Evolutionary conservation across 2,329 filamentous ascomycete species (phyloP), one percentile per base, ranked within the genome.

Genomic region (Verticillium nubilum): DNA sequence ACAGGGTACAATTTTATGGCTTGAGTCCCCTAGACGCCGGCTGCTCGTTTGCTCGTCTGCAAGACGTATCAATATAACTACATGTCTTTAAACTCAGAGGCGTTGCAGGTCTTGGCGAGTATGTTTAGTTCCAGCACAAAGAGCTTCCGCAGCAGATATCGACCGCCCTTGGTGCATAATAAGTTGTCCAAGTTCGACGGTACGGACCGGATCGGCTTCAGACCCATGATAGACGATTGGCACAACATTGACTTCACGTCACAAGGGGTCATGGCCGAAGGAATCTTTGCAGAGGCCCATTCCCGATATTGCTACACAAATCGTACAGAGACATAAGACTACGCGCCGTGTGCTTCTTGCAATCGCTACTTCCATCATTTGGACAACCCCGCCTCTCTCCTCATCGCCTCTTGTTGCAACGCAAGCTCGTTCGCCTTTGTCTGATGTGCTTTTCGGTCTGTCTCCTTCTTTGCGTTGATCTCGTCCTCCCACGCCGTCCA

Each of bases 401-500:
- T 76, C 77, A 83, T 76, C 58, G 80, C 77, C 61, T 82, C 79
- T 63, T 76, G 72, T 61, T 74, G 74, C 29, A 74, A 68, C 59
- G 76, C 74, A 5, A 76, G 73, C 63, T 81, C 78, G 23, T 74
- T 70, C 31, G 74, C 73, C 31, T 71, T 69, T 58, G 70, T 73
- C 62, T 70, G 69, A 19, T 68, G 71, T 33, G 75, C 74, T 4
- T 69, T 65, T 5, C 73, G 62, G 3, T 70, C 70, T 10, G 70
- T 72, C 65, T 74, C 71, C 66, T 71, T 77, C 59, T 72, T 75
- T 57, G 69, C 71, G 65, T 77, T 75, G 58, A 78, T 75, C 50
- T 79, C 78, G 58, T 82, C 79, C 60, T 79, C 77, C 54, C 81
- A 75, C 4, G 82, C 80, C 42, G 77, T 67, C 80, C 78, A 83